Base-by-base conservation (phyloP, 2,329 filamentous ascomycete species). In the Aspergillus sp. region DNA sequence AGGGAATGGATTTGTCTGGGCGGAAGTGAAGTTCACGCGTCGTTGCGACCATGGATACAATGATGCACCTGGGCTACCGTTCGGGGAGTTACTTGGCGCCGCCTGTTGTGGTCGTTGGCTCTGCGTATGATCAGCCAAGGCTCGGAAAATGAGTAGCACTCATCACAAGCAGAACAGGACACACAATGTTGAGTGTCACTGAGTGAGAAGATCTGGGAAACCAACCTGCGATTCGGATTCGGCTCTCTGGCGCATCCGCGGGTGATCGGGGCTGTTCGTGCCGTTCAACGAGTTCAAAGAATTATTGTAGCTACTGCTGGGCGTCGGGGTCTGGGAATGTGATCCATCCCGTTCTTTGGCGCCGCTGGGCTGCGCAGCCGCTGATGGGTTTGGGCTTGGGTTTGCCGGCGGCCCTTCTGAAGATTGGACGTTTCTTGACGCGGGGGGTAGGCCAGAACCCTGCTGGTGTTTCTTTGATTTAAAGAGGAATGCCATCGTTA, bases 1-100 rank as follows among this genome's bases (percentile, higher is more conserved):
- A 13, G 95, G 95, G 69, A 99, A 99, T 0, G 95, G 95, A 67
- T 91, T 93, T 10, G 89, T 85, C 71, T 92, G 89, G 2, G 89
- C 85, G 5, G 91, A 88, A 15, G 91, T 91, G 76, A 97, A 97
- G 65, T 90, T 94, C 56, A 99, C 78, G 58, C 91, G 88, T 62
- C 92, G 88, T 74, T 96, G 91, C 65, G 94, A 97, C 95, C 95
- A 99, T 0, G 95, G 95, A 73, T 98, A 99, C 57, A 96, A 86
- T 5, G 92, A 92, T 43, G 89, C 82, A 76, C 93, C 95, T 43
- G 87, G 84, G 64, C 87, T 85, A 65, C 77, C 74, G 32, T 69
- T 70, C 52, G 65, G 80, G 73, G 69, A 72, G 59, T 71, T 76
- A 57, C 79, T 84, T 72, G 86, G 89, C 66, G 85, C 84, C 67